Conservation (phyloP, 768 basidiomycete genomes). For the Amanita fuliginea region DNA sequence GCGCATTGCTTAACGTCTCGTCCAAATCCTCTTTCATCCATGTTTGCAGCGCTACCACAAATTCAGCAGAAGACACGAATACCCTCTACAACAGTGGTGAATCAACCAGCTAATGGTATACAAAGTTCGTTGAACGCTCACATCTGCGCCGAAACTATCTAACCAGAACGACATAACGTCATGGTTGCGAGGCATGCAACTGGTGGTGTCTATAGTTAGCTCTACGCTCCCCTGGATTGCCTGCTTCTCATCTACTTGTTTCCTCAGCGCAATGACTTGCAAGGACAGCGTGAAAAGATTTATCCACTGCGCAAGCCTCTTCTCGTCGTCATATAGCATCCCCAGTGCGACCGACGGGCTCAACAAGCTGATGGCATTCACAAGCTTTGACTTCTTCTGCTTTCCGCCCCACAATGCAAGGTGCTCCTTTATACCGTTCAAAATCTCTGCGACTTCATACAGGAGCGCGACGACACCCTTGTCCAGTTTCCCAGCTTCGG, state of each 20-base stretch:
- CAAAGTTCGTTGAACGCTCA: neutral
- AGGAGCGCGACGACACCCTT: neutral
- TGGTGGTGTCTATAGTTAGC: conserved; percentile 8
- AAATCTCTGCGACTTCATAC: conserved; percentile 11
- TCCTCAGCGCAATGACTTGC: neutral
- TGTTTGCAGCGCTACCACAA: conserved; percentile 5
- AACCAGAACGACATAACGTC: conserved; percentile 16
- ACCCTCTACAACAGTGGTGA: neutral
- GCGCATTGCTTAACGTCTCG: conserved; percentile 3
- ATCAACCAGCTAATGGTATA: conserved; percentile 1
- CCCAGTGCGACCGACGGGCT: conserved; percentile 11
- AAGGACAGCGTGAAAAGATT: conserved; percentile 11
- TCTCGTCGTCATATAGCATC: conserved; percentile 14
- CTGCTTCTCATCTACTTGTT: neutral
- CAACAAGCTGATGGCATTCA: conserved; percentile 10
- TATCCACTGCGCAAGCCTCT: conserved; percentile 13
- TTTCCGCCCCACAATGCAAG: conserved; percentile 9
- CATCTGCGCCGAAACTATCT: conserved; percentile 14
- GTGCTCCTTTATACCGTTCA: conserved; percentile 13
- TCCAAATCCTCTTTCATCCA: conserved; percentile 11
- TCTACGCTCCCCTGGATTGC: too few species aligned
- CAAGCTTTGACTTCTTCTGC: conserved; percentile 6
- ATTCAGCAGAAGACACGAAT: neutral
- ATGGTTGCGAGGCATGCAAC: conserved; percentile 5
- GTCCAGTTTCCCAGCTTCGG: neutral